Conservation (phyloP, 1,139 yeast genomes). For the Zygotorulaspora mrakii region DNA sequence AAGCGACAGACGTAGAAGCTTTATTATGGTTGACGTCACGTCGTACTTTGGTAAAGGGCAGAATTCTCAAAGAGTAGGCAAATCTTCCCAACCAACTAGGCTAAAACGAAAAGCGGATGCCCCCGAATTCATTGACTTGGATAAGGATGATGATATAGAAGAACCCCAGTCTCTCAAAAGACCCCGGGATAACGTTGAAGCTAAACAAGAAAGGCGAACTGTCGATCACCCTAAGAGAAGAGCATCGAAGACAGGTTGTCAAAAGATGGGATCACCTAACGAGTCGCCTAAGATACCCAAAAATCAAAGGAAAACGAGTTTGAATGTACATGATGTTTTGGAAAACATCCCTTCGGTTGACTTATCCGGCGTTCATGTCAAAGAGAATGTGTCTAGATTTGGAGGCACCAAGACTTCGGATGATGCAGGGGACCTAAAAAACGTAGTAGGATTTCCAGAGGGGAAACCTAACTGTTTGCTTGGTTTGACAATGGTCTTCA, state of each 20-base stretch:
- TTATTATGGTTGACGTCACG: constrained; percentile 43
- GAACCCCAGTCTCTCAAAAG: neutral
- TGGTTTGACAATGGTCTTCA: constrained; percentile 88
- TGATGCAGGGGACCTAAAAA: constrained; percentile 16
- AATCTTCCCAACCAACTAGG: constrained; percentile 11
- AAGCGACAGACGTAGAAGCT: too few species aligned
- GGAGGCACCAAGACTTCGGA: constrained; percentile 14
- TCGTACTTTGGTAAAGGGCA: constrained; percentile 37
- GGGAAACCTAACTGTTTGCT: constrained; percentile 80
- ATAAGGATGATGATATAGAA: constrained; percentile 17
- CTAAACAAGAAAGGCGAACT: too few species aligned
- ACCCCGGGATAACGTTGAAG: too few species aligned
- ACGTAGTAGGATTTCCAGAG: constrained; percentile 47
- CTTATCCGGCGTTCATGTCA: constrained; percentile 32
- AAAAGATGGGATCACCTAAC: too few species aligned
- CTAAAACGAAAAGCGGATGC: constrained; percentile 9
- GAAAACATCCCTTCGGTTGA: constrained; percentile 35
- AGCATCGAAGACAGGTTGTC: too few species aligned
- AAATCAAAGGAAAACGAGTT: constrained; percentile 1
- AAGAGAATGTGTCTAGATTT: constrained; percentile 31
- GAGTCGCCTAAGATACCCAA: neutral
- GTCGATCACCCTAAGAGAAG: too few species aligned
- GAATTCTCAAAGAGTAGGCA: constrained; percentile 8
- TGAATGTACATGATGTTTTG: constrained; percentile 33
- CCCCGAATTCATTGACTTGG: constrained; percentile 27